Evolutionary conservation across 1,284 basidiomycete species (phyloP).

Genomic region (Rhizoctonia solani): DNA sequence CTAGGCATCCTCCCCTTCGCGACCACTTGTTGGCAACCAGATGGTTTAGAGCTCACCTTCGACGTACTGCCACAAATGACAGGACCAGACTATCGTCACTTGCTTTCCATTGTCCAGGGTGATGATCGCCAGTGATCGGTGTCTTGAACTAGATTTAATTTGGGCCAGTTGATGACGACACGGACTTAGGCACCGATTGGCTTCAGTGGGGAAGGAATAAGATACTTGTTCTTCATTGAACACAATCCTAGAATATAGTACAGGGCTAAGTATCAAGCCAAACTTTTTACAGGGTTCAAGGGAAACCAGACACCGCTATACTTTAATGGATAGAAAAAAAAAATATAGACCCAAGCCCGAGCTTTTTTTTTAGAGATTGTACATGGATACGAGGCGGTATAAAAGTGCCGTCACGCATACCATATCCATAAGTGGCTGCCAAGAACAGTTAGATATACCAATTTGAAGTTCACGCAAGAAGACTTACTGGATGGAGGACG

Average conservation of each 20-base stretch:
- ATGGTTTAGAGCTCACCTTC: conserved; percentile 32
- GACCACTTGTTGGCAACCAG: conserved; percentile 28
- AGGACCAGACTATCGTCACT: conserved; percentile 36
- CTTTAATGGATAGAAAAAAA: not conserved
- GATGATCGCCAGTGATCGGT: conserved; percentile 25
- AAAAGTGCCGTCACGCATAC: conserved; percentile 81
- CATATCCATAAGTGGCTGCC: conserved; percentile 75
- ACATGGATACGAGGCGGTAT: conserved; percentile 53
- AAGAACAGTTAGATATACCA: conserved; percentile 35
- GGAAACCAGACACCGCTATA: conserved; percentile 22
- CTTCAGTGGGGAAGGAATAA: conserved; percentile 15
- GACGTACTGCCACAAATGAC: conserved; percentile 38
- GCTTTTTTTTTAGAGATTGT: conserved; percentile 20
- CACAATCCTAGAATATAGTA: conserved; percentile 23
- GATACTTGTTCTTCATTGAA: conserved; percentile 17
- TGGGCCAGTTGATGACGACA: conserved; percentile 22
- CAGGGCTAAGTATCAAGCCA: conserved; percentile 27
- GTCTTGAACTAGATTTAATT: conserved; percentile 13
- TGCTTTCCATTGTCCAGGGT: conserved; percentile 23
- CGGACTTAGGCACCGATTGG: not conserved
- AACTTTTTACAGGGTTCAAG: conserved; percentile 33
- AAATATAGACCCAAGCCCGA: not conserved
- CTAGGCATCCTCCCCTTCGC: conserved; percentile 30
- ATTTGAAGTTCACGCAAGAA: conserved; percentile 4
- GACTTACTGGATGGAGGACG: conserved; percentile 60